phyloP scores from a whole-genome alignment of 163 green algal species.

The Scenedesmus sp. region DNA sequence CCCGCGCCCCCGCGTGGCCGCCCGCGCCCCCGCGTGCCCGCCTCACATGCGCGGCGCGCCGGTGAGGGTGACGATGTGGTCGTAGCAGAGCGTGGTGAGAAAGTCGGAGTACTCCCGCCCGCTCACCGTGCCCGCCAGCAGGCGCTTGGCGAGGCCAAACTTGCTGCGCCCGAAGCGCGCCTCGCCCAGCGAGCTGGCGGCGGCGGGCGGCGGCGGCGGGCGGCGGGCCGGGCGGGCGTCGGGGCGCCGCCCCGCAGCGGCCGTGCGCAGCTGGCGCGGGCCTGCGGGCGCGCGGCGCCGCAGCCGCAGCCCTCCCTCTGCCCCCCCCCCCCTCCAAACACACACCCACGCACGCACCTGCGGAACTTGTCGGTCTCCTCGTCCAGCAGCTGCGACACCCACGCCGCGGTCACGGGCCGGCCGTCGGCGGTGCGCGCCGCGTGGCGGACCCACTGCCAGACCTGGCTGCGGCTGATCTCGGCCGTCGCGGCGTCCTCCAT shows the following conservation, averaged over 20 bases:
- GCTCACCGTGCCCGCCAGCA: slow-evolving; percentile 67
- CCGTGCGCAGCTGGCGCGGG: too few species aligned
- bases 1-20: background rate
- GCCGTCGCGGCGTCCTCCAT: slow-evolving; percentile 96
- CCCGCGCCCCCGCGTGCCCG: too few species aligned
- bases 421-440: slow-evolving; percentile 71
- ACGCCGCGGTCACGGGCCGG: slow-evolving; percentile 63
- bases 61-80: slow-evolving; percentile 54
- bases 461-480: slow-evolving; percentile 82
- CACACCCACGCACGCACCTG: too few species aligned
- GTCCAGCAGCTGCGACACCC: slow-evolving; percentile 68
- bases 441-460: slow-evolving; percentile 90
- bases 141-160: slow-evolving; percentile 74
- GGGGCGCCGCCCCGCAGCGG: too few species aligned
- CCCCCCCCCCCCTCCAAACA: too few species aligned
- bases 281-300: too few species aligned
- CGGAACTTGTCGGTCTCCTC: slow-evolving; percentile 73
- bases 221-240: too few species aligned
- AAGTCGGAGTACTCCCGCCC: slow-evolving; percentile 64
- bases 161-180: slow-evolving; percentile 64
- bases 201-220: too few species aligned
- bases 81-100: slow-evolving; percentile 68
- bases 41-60: slow-evolving; percentile 16
- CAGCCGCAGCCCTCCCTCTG: background rate
- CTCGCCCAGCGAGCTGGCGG: slow-evolving; percentile 66